These are phyloP conservation scores for Cladosporium sp. DNA, from an alignment of 2,329 filamentous ascomycete genomes.

Conservation along the genomic window DNA sequence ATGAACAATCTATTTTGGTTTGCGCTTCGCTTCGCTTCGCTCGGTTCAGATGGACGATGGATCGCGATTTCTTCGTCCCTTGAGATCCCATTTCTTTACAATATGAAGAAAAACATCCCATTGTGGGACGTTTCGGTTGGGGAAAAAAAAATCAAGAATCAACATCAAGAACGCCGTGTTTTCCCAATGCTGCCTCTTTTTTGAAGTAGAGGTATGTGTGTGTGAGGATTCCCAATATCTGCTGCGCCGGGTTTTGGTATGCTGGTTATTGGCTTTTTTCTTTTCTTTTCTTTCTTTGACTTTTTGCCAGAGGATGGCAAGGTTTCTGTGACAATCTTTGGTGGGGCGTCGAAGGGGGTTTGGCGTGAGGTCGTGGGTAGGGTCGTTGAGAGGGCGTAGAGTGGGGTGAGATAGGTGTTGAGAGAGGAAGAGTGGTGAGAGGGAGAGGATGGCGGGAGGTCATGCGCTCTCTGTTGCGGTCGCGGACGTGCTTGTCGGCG, in stretches of 20 bases:
- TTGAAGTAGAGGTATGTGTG: not conserved
- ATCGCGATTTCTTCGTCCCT: not conserved
- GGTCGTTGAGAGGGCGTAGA: not conserved
- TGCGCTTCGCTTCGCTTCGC: not conserved
- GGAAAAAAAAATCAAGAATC: too few relatives aligned
- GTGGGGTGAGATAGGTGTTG: not conserved
- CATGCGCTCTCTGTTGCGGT: not conserved
- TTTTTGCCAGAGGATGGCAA: not conserved
- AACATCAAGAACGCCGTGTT: not conserved
- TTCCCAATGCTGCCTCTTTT: not conserved
- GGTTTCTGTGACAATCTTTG: not conserved
- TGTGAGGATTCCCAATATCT: not conserved
- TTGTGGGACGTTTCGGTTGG: not conserved
- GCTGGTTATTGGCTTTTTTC: not conserved
- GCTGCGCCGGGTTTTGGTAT: conserved; percentile 2
- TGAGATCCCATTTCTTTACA: not conserved
- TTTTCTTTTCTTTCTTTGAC: not conserved
- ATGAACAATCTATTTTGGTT: not conserved
- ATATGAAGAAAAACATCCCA: not conserved
- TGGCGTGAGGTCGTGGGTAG: conserved; percentile 10
- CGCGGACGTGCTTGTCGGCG: not conserved
- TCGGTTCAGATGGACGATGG: not conserved
- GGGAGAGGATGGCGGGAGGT: not conserved
- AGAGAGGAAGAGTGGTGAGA: not conserved
- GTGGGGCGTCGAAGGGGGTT: not conserved